Conservation (phyloP, 2,329 filamentous ascomycete species). For the Talaromyces atroroseus region DNA sequence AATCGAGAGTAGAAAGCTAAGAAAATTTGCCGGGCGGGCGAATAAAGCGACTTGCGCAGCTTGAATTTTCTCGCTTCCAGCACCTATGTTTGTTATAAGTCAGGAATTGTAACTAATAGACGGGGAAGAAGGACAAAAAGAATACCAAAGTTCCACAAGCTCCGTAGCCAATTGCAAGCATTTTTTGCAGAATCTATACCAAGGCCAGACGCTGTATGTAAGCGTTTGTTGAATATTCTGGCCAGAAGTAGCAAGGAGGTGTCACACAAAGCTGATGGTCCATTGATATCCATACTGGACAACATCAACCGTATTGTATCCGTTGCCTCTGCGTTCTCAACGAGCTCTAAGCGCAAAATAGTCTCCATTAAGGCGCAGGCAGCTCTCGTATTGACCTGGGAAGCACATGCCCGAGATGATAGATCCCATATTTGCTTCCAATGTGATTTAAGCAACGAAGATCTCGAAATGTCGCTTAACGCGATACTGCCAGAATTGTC, state of each 20-base stretch:
- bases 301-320: slow-evolving; percentile 69
- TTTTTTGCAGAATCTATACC: slow-evolving; percentile 64
- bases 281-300: slow-evolving; percentile 71
- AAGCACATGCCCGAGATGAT: slow-evolving; percentile 63
- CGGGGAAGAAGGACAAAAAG: slow-evolving; percentile 22
- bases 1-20: slow-evolving; percentile 64
- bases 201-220: slow-evolving; percentile 62
- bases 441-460: slow-evolving; percentile 37
- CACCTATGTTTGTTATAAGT: slow-evolving; percentile 38
- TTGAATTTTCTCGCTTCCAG: slow-evolving; percentile 58
- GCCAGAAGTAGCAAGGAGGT: slow-evolving; percentile 69
- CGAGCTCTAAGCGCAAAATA: slow-evolving; percentile 60
- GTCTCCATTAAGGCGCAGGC: slow-evolving; percentile 68
- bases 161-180: slow-evolving; percentile 74
- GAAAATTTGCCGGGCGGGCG: slow-evolving; percentile 59
- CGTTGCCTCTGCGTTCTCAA: slow-evolving; percentile 62
- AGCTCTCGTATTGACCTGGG: slow-evolving; percentile 65
- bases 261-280: slow-evolving; percentile 73
- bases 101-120: neutral
- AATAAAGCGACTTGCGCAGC: slow-evolving; percentile 60
- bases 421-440: slow-evolving; percentile 77
- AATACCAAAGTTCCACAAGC: slow-evolving; percentile 74
- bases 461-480: slow-evolving; percentile 28
- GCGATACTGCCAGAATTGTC: slow-evolving; percentile 26
- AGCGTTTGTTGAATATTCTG: slow-evolving; percentile 60